Conservation (phyloP, 2,329 filamentous ascomycete genomes). For the Fusarium sp. region DNA sequence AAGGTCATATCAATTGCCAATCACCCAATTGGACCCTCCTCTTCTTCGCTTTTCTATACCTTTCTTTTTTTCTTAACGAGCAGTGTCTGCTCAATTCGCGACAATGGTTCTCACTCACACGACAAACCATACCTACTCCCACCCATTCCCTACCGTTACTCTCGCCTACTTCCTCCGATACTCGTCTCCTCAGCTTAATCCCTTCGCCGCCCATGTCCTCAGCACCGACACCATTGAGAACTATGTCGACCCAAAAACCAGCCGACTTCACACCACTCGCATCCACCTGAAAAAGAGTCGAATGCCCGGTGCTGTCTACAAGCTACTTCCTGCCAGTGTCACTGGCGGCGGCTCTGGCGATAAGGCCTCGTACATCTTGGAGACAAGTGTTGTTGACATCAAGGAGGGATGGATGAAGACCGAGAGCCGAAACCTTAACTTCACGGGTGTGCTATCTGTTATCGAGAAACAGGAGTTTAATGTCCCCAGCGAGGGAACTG, state of each 20-base stretch:
- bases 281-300: constrained; percentile 86
- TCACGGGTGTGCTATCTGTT: constrained; percentile 81
- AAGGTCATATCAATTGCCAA: neutral
- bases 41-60: constrained; percentile 10
- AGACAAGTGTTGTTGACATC: constrained; percentile 82
- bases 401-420: constrained; percentile 85
- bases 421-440: constrained; percentile 84
- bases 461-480: constrained; percentile 80
- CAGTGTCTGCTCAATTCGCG: constrained; percentile 35
- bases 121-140: constrained; percentile 78
- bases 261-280: constrained; percentile 80
- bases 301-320: constrained; percentile 78
- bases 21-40: constrained; percentile 31
- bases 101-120: constrained; percentile 73
- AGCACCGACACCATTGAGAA: constrained; percentile 85
- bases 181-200: constrained; percentile 76
- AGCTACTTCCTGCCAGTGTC: constrained; percentile 76
- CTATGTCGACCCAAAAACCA: constrained; percentile 76
- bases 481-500: constrained; percentile 48
- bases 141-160: constrained; percentile 85
- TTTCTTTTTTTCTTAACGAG: constrained; percentile 24
- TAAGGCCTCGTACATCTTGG: constrained; percentile 82
- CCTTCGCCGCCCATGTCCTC: constrained; percentile 83
- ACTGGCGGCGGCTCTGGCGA: constrained; percentile 72
- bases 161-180: constrained; percentile 92